Evolutionary conservation across 2,329 filamentous ascomycete genomes (phyloP).

Genomic region (Metarhizium rileyi): DNA sequence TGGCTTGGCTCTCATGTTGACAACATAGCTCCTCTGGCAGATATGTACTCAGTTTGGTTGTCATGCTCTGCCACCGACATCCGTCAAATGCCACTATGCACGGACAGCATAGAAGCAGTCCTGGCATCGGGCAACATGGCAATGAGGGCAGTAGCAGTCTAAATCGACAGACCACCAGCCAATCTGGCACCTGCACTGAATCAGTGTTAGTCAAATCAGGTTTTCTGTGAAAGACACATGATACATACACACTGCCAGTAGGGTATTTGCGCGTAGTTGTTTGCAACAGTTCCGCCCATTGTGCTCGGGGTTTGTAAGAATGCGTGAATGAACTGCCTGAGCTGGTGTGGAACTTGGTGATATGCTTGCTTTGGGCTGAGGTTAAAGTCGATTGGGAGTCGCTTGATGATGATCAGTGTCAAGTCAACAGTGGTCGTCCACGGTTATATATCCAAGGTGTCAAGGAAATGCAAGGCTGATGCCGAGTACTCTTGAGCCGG

Average conservation of each 20-base stretch:
- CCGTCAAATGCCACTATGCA: neutral
- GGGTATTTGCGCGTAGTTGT: neutral
- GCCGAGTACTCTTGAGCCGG: neutral
- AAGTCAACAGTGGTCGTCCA: neutral
- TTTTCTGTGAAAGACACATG: no score
- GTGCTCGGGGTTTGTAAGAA: neutral
- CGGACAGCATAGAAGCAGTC: constrained; percentile 13
- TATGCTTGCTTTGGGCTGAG: neutral
- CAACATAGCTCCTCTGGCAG: neutral
- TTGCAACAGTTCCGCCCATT: neutral
- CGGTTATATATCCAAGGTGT: neutral
- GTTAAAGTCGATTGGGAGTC: neutral
- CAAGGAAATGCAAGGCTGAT: neutral
- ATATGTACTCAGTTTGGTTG: neutral
- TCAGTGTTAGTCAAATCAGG: neutral
- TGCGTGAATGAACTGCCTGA: neutral
- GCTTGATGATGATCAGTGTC: neutral
- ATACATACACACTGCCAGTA: constrained; percentile 12
- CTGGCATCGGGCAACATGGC: constrained; percentile 12
- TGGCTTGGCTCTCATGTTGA: neutral
- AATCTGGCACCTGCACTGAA: constrained; percentile 11
- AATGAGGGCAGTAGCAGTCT: constrained; percentile 12
- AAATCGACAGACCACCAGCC: constrained; percentile 13
- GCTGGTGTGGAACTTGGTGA: neutral
- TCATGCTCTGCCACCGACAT: neutral